Percentiles rank a stretch among this genome's conserved stretches.
phyloP scores from a whole-genome alignment of 805 yeast species.

The Wickerhamomyces queroliae region DNA sequence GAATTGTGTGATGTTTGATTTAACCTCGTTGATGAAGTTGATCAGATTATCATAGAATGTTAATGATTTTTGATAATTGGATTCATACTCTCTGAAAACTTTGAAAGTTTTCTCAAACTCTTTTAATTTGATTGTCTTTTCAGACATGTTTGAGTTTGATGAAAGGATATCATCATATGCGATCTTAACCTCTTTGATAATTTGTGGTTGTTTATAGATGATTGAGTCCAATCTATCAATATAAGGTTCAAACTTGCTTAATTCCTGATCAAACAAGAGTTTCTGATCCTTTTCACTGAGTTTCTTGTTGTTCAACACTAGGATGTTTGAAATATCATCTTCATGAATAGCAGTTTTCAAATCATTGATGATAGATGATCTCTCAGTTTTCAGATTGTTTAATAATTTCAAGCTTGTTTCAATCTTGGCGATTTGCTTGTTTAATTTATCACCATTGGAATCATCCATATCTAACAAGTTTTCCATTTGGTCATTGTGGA shows the following conservation, averaged over 20 bases:
- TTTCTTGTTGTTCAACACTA: slow-evolving; percentile 59
- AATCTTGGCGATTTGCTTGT: slow-evolving; percentile 38
- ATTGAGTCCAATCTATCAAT: slow-evolving; percentile 63
- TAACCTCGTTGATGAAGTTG: slow-evolving; percentile 19
- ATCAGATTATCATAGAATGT: slow-evolving; percentile 51
- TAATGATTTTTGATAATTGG: slow-evolving; percentile 57
- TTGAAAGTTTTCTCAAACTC: slow-evolving; percentile 44
- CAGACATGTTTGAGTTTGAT: slow-evolving; percentile 36
- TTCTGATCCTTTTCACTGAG: slow-evolving; percentile 47
- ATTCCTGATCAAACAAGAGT: slow-evolving; percentile 60
- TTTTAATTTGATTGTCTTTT: slow-evolving; percentile 33
- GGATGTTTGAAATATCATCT: slow-evolving; percentile 78
- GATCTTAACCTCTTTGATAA: slow-evolving; percentile 40
- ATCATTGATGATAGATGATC: slow-evolving; percentile 52
- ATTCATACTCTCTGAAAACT: slow-evolving; percentile 50
- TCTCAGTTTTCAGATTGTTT: slow-evolving; percentile 56
- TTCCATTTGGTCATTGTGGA: slow-evolving; percentile 24
- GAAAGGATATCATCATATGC: slow-evolving; percentile 40
- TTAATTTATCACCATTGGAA: slow-evolving; percentile 24
- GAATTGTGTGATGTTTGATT: slow-evolving; percentile 16
- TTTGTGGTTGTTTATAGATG: slow-evolving; percentile 54
- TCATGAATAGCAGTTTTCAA: slow-evolving; percentile 65
- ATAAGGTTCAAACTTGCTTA: slow-evolving; percentile 69
- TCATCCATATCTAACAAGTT: slow-evolving; percentile 71
- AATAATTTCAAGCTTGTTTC: slow-evolving; percentile 58